Conservation (phyloP, 768 basidiomycete genomes). For the Solioccasus polychromus region DNA sequence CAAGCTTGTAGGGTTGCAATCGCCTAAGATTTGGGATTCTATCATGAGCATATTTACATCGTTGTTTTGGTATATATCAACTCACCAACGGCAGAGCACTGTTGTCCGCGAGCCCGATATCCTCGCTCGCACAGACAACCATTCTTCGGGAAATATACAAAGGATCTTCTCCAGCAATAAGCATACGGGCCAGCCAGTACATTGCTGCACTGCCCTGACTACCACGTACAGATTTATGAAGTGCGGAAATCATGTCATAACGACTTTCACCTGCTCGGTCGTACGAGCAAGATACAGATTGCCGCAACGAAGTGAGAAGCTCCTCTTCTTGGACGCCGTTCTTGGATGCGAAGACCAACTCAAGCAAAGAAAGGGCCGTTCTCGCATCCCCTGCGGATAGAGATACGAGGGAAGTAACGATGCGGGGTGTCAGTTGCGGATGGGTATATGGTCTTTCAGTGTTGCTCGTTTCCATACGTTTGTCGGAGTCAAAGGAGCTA, state of each 20-base stretch:
- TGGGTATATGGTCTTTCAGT: constrained; percentile 18
- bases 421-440: constrained; percentile 44
- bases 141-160: constrained; percentile 71
- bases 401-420: constrained; percentile 49
- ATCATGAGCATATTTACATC: constrained; percentile 11
- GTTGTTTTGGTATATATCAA: not conserved
- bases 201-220: constrained; percentile 74
- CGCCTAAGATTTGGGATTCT: constrained; percentile 41
- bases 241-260: constrained; percentile 81
- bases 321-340: constrained; percentile 40
- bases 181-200: constrained; percentile 88
- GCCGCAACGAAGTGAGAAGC: constrained; percentile 56
- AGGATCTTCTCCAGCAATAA: constrained; percentile 78
- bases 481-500: too few relatives aligned
- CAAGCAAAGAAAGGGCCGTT: constrained; percentile 73
- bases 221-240: constrained; percentile 83
- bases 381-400: constrained; percentile 70
- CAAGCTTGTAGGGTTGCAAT: constrained; percentile 62
- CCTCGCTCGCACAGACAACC: constrained; percentile 81
- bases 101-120: constrained; percentile 77
- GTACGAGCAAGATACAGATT: constrained; percentile 64
- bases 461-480: constrained; percentile 13
- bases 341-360: constrained; percentile 56
- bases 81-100: constrained; percentile 72
- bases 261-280: constrained; percentile 73